A percentile compares a stretch with the other conserved stretches of the same genome.
Conservation (phyloP, 352 stramenopile genomes). For the Phytophthora multivora region DNA sequence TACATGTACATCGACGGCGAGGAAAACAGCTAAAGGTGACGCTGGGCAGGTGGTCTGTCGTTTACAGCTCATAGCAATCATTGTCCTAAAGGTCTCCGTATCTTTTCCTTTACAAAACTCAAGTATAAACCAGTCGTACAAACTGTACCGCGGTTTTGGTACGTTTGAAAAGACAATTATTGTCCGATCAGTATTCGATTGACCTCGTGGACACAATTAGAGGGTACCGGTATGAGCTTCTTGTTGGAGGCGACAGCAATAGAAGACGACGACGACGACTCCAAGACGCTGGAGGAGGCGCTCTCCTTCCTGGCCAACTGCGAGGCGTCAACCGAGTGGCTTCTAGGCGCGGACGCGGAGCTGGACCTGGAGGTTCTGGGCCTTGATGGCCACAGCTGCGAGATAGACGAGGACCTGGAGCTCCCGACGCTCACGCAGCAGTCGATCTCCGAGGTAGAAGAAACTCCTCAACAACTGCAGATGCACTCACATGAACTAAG, state of each 20-base stretch:
- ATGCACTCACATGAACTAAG: not conserved
- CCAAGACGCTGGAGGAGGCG: slow-evolving; percentile 43
- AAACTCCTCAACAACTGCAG: not conserved
- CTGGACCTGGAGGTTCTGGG: slow-evolving; percentile 19
- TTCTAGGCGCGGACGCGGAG: slow-evolving; percentile 21
- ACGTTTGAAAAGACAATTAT: not conserved
- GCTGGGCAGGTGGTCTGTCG: no score
- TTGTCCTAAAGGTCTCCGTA: no score
- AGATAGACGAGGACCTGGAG: slow-evolving; percentile 23
- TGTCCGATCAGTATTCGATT: slow-evolving; percentile 15
- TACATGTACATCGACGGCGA: not conserved
- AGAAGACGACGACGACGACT: slow-evolving; percentile 20
- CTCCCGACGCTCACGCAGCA: slow-evolving; percentile 30
- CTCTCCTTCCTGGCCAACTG: slow-evolving; percentile 47
- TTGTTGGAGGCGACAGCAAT: slow-evolving; percentile 9
- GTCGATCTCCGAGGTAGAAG: slow-evolving; percentile 4
- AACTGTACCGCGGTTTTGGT: not conserved
- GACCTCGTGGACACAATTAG: not conserved
- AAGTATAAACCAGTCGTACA: slow-evolving; percentile 8
- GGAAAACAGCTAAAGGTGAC: not conserved
- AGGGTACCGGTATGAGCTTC: not conserved
- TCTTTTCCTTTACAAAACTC: not conserved
- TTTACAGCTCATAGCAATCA: no score
- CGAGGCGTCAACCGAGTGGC: slow-evolving; percentile 40
- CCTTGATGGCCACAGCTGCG: not conserved